phyloP scores from a whole-genome alignment of 495 filamentous ascomycete species.

The Talaromyces ruber region DNA sequence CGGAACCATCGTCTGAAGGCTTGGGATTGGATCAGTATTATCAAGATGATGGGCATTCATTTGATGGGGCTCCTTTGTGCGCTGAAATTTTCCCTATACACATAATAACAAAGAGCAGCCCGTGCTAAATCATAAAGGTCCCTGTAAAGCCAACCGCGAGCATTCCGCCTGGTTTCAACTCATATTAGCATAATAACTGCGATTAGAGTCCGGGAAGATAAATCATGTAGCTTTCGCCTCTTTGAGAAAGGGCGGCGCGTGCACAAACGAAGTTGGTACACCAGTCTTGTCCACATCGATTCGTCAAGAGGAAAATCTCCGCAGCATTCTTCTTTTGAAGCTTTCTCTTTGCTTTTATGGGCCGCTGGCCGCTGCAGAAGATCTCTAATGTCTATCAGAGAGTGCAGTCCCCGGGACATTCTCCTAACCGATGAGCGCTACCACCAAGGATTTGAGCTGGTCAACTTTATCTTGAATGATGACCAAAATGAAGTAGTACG shows the following conservation, averaged over 20 bases:
- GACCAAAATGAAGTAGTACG: constrained; percentile 13
- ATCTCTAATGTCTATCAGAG: neutral
- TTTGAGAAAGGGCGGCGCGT: neutral
- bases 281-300: neutral
- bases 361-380: neutral
- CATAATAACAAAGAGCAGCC: neutral
- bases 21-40: neutral
- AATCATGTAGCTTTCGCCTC: neutral
- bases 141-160: neutral
- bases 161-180: neutral
- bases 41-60: neutral
- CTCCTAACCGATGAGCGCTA: neutral
- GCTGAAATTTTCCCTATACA: neutral
- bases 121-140: neutral
- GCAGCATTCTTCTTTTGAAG: neutral
- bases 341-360: neutral
- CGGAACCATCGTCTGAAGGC: neutral
- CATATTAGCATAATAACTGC: neutral
- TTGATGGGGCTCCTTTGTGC: neutral
- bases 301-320: neutral
- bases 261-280: neutral
- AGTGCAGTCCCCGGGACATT: neutral
- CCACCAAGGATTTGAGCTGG: neutral
- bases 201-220: neutral
- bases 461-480: neutral